Conservation (phyloP, 352 stramenopile genomes). For the Blastocystis sp. region DNA sequence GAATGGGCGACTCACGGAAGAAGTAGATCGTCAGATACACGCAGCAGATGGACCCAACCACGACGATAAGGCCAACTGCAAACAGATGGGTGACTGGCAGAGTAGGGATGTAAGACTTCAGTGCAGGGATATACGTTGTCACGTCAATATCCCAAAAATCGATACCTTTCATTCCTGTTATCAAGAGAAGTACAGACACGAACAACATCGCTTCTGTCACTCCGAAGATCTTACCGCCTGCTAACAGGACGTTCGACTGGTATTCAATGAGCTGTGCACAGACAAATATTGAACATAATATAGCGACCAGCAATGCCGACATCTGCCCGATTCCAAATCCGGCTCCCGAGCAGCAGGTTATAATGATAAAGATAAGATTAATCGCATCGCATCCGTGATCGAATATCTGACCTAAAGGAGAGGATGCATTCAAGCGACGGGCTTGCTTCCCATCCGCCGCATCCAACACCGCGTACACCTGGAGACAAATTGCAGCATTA, state of each 20-base stretch:
- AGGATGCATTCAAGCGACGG: conserved; percentile 81
- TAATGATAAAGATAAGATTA: conserved; percentile 49
- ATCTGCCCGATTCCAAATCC: not conserved
- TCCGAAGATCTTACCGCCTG: conserved; percentile 7
- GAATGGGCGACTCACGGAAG: not conserved
- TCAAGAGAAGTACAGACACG: not conserved
- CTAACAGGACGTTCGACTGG: not conserved
- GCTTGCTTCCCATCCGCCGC: conserved; percentile 98
- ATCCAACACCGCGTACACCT: conserved; percentile 91
- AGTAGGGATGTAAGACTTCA: not conserved
- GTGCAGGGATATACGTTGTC: not conserved
- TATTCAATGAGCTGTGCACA: conserved; percentile 35
- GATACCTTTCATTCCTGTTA: conserved; percentile 7
- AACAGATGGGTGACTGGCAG: not conserved
- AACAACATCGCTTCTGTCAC: conserved; percentile 41
- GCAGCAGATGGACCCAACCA: not conserved
- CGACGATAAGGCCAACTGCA: not conserved
- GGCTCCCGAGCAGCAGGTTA: not conserved
- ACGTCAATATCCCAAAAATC: not conserved
- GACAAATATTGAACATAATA: not conserved
- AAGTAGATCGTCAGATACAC: not conserved
- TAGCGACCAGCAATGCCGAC: not conserved
- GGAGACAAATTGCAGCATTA: conserved; percentile 68
- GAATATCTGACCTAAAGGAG: conserved; percentile 91
- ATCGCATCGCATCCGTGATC: conserved; percentile 79